Percentiles rank a stretch among this genome's conserved stretches.
These are phyloP conservation scores for Lachancea sp. DNA, from an alignment of 805 yeast genomes.

Conservation along the genomic window DNA sequence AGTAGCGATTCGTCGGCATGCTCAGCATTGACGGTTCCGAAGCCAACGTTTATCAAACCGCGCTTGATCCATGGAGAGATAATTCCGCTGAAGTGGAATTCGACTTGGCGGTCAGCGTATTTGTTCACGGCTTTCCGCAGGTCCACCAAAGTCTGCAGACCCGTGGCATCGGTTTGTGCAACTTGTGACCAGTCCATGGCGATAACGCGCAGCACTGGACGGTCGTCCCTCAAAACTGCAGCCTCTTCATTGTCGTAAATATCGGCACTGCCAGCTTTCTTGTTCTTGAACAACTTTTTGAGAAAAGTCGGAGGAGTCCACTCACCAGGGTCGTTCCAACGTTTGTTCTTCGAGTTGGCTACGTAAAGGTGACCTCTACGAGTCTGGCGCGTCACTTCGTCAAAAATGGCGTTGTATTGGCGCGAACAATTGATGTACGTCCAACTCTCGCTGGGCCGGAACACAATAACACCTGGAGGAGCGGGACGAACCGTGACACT, in stretches of 20 bases:
- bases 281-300: slow-evolving; percentile 14
- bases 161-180: slow-evolving; percentile 70
- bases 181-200: slow-evolving; percentile 80
- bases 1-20: slow-evolving; percentile 30
- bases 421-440: slow-evolving; percentile 74
- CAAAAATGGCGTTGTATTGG: slow-evolving; percentile 63
- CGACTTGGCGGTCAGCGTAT: slow-evolving; percentile 78
- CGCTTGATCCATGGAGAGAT: slow-evolving; percentile 82
- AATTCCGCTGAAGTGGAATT: slow-evolving; percentile 83
- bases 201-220: slow-evolving; percentile 65
- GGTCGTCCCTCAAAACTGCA: slow-evolving; percentile 14
- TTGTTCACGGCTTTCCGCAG: slow-evolving; percentile 61
- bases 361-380: slow-evolving; percentile 48
- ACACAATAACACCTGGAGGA: slow-evolving; percentile 86
- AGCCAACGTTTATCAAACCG: slow-evolving; percentile 67
- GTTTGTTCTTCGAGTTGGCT: slow-evolving; percentile 46
- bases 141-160: slow-evolving; percentile 72
- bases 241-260: neutral
- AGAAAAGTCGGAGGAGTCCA: slow-evolving; percentile 36
- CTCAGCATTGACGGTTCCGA: slow-evolving; percentile 52
- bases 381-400: slow-evolving; percentile 56
- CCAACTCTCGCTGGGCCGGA: slow-evolving; percentile 74
- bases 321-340: slow-evolving; percentile 86
- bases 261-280: slow-evolving; percentile 8
- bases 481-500: slow-evolving; percentile 61